phyloP scores from a whole-genome alignment of 345 rosid species.

The Bretschneidera sinensis region DNA sequence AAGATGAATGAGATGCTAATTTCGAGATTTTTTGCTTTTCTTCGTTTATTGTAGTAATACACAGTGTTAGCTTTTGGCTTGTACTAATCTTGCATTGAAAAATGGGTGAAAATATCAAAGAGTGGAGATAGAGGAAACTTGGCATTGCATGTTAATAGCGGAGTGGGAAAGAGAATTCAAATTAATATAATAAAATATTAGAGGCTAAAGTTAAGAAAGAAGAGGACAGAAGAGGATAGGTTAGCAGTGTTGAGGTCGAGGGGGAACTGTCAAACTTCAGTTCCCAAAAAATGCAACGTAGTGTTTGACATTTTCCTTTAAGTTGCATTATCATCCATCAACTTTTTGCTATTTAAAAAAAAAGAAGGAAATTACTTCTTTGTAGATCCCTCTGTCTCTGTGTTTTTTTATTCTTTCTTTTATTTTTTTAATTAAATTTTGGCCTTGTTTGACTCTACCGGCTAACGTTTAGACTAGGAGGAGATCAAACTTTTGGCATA shows the following conservation, averaged over 20 bases:
- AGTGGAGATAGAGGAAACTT: constrained; percentile 23
- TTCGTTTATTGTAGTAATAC: too few relatives aligned
- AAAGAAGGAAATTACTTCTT: too few relatives aligned
- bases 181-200: constrained; percentile 1
- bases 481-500: too few relatives aligned
- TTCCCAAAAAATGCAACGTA: constrained; percentile 57
- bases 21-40: too few relatives aligned
- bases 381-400: not conserved
- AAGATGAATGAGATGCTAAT: too few relatives aligned
- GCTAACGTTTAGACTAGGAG: too few relatives aligned
- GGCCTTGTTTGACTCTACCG: constrained; percentile 18
- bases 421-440: not conserved
- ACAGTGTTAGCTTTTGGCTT: too few relatives aligned
- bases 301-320: constrained; percentile 83
- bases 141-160: not conserved
- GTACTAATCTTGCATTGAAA: not conserved
- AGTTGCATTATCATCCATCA: constrained; percentile 23
- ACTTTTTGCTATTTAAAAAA: constrained; percentile 12
- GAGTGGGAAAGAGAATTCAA: constrained; percentile 3
- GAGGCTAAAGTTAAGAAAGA: constrained; percentile 14
- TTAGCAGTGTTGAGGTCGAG: constrained; percentile 23
- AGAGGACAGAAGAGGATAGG: constrained; percentile 21
- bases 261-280: constrained; percentile 40
- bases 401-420: not conserved
- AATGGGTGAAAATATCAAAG: constrained; percentile 1